Evolutionary conservation across 2,329 filamentous ascomycete species (phyloP).

Genomic region (Juglanconis oblonga): DNA sequence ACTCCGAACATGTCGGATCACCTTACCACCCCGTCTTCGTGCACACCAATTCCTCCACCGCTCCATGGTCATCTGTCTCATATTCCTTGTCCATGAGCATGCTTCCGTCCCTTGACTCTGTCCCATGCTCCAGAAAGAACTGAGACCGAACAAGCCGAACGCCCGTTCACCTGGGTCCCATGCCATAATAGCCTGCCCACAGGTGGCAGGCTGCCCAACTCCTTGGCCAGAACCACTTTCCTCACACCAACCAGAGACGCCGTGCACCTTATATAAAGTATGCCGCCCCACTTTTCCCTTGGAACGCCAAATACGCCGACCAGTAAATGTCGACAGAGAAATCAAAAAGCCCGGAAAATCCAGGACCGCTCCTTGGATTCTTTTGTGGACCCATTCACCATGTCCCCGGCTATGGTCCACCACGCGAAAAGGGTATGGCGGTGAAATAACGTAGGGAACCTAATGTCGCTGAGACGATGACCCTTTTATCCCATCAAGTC

Average conservation of each 20-base stretch:
- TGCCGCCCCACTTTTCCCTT: conserved; percentile 7
- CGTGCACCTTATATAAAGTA: conserved; percentile 17
- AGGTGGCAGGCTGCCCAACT: conserved; percentile 12
- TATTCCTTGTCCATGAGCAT: not conserved
- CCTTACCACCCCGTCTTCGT: not conserved
- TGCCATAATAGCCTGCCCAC: not conserved
- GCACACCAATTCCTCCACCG: conserved; percentile 1
- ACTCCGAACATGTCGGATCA: not conserved
- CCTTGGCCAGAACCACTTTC: conserved; percentile 8
- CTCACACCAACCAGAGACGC: conserved; percentile 8
- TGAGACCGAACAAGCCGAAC: not conserved
- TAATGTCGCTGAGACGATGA: conserved; percentile 1
- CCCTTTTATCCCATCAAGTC: conserved; percentile 2
- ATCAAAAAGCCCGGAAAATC: conserved; percentile 10
- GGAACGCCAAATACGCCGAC: conserved; percentile 12
- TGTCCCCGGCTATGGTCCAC: conserved; percentile 11
- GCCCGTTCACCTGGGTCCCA: not conserved
- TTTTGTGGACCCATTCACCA: conserved; percentile 15
- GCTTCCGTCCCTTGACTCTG: not conserved
- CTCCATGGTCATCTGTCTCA: not conserved
- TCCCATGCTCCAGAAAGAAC: not conserved
- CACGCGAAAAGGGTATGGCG: conserved; percentile 11
- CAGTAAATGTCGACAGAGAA: not conserved
- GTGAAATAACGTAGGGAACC: conserved; percentile 10
- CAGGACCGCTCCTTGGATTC: conserved; percentile 9